These are phyloP conservation scores for Misopates orontium DNA, from an alignment of 257 asterid species.

Conservation along the genomic window DNA sequence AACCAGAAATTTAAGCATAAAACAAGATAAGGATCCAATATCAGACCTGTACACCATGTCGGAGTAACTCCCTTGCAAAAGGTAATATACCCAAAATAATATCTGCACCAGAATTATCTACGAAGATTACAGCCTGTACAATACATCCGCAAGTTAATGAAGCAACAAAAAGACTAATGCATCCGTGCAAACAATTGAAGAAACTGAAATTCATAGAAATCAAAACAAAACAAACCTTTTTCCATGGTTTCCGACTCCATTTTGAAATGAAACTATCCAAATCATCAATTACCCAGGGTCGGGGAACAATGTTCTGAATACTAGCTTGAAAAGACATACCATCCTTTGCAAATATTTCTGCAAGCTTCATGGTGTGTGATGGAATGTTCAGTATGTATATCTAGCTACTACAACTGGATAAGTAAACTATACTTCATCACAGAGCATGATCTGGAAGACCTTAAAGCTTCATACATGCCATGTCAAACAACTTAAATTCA, in stretches of 20 bases:
- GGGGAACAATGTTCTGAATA: conserved; percentile 89
- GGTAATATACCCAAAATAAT: conserved; percentile 90
- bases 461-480: conserved; percentile 15
- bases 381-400: conserved; percentile 24
- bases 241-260: conserved; percentile 72
- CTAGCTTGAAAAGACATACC: conserved; percentile 96
- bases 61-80: conserved; percentile 88
- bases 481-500: conserved; percentile 5
- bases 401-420: conserved; percentile 20
- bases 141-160: conserved; percentile 30
- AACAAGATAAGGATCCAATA: conserved; percentile 27
- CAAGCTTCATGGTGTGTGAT: conserved; percentile 58
- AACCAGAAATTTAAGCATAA: background rate
- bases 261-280: conserved; percentile 68
- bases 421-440: conserved; percentile 7
- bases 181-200: conserved; percentile 9
- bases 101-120: conserved; percentile 98
- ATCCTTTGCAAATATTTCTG: conserved; percentile 89
- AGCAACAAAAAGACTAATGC: conserved; percentile 26
- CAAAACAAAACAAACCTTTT: conserved; percentile 50
- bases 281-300: conserved; percentile 99
- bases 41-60: conserved; percentile 78
- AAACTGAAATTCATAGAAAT: background rate
- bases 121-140: conserved; percentile 82
- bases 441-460: conserved; percentile 4